These are phyloP conservation scores for Debaryomycetaceae sp. DNA, from an alignment of 1,139 yeast genomes.

Conservation along the genomic window DNA sequence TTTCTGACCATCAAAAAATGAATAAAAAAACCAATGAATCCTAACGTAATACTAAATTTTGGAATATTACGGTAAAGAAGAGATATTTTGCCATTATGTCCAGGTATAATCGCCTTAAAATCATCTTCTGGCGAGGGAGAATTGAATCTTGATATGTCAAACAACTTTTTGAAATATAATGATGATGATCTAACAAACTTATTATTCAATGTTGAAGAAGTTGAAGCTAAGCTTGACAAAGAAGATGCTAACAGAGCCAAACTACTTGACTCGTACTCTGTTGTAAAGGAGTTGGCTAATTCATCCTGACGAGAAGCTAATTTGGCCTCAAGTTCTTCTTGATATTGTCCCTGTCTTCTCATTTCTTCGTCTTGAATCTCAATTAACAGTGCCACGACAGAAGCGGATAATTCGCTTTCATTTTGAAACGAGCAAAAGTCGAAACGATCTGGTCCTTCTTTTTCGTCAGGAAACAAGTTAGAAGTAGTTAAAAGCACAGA, in stretches of 20 bases:
- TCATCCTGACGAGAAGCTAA: slow-evolving; percentile 25
- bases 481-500: slow-evolving; percentile 28
- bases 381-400: slow-evolving; percentile 14
- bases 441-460: neutral
- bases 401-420: neutral
- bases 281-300: slow-evolving; percentile 18
- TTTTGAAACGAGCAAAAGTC: neutral
- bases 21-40: slow-evolving; percentile 38
- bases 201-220: slow-evolving; percentile 29
- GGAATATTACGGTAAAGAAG: slow-evolving; percentile 18
- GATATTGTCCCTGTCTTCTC: slow-evolving; percentile 19
- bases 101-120: slow-evolving; percentile 8
- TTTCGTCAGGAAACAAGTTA: slow-evolving; percentile 5
- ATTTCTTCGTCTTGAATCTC: slow-evolving; percentile 32
- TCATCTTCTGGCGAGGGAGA: slow-evolving; percentile 9
- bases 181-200: slow-evolving; percentile 30
- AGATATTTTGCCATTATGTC: slow-evolving; percentile 8
- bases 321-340: slow-evolving; percentile 18
- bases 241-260: slow-evolving; percentile 38
- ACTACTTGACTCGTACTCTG: slow-evolving; percentile 12
- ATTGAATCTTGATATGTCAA: slow-evolving; percentile 11
- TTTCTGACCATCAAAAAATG: slow-evolving; percentile 33
- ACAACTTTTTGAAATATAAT: slow-evolving; percentile 28
- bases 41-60: slow-evolving; percentile 38
- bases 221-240: slow-evolving; percentile 29